These are phyloP conservation scores for Melanomma pulvis-pyrius DNA, from an alignment of 495 filamentous ascomycete genomes.

Conservation along the genomic window DNA sequence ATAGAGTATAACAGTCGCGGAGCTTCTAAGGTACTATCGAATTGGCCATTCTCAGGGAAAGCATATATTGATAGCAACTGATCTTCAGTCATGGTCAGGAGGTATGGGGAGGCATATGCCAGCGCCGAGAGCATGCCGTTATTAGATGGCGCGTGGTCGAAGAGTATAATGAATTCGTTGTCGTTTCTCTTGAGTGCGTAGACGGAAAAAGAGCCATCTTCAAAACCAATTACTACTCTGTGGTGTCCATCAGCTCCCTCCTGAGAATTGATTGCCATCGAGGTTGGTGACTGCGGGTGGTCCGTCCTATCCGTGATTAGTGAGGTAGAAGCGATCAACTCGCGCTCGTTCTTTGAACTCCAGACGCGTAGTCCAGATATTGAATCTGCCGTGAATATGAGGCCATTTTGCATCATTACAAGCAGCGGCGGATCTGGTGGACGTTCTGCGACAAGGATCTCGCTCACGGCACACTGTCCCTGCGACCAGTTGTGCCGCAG, in stretches of 20 bases:
- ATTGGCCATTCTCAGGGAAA: conserved; percentile 45
- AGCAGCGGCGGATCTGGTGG: conserved; percentile 61
- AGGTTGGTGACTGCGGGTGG: conserved; percentile 56
- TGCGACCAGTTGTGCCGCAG: conserved; percentile 89
- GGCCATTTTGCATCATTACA: conserved; percentile 70
- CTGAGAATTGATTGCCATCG: conserved; percentile 63
- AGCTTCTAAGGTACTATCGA: conserved; percentile 38
- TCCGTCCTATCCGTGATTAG: neutral
- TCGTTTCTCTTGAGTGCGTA: conserved; percentile 60
- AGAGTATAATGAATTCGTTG: conserved; percentile 51
- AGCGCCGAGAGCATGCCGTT: conserved; percentile 74
- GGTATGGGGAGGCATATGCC: conserved; percentile 72
- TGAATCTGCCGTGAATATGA: conserved; percentile 78
- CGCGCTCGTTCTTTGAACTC: conserved; percentile 63
- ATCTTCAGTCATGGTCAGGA: conserved; percentile 73
- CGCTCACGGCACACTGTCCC: conserved; percentile 77
- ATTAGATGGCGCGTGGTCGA: conserved; percentile 56
- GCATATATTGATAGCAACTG: conserved; percentile 76
- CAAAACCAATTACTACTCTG: conserved; percentile 72
- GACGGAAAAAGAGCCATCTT: conserved; percentile 71
- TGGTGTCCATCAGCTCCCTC: conserved; percentile 45
- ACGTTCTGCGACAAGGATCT: conserved; percentile 66
- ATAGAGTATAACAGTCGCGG: conserved; percentile 75
- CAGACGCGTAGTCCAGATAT: conserved; percentile 73
- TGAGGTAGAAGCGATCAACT: conserved; percentile 46